Conservation (phyloP, 257 asterid species). For the Nyctanthes arbortristis region DNA sequence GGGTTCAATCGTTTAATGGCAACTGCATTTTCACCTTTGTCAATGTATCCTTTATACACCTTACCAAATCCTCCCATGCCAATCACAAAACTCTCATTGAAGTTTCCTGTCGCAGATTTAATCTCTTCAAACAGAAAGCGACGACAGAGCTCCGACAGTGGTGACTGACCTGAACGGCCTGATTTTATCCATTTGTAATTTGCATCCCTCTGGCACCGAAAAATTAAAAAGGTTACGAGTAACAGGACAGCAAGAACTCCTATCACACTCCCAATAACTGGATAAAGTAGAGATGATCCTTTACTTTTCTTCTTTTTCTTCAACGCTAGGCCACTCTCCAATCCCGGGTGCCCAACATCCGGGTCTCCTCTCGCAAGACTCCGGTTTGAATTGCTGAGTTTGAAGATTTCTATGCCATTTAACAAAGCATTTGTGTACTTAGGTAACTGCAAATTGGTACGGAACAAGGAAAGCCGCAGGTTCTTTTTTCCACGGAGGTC, state of each 20-base stretch:
- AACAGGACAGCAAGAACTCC: slow-evolving; percentile 28
- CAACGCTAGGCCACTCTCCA: too few relatives aligned
- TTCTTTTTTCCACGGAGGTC: slow-evolving; percentile 24
- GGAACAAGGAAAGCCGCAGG: slow-evolving; percentile 34
- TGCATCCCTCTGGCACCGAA: slow-evolving; percentile 42
- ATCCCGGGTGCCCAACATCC: background rate
- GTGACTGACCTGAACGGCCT: slow-evolving; percentile 25
- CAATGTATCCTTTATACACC: too few relatives aligned
- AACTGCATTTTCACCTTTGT: slow-evolving; percentile 44
- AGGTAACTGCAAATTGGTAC: background rate
- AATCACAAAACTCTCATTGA: too few relatives aligned
- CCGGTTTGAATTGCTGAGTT: slow-evolving; percentile 29
- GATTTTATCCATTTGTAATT: slow-evolving; percentile 27
- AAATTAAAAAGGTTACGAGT: slow-evolving; percentile 26
- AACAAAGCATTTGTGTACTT: slow-evolving; percentile 27
- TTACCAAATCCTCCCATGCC: too few relatives aligned
- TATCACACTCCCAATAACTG: slow-evolving; percentile 27
- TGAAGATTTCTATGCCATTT: slow-evolving; percentile 66
- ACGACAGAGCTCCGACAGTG: slow-evolving; percentile 40
- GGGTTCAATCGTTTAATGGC: slow-evolving; percentile 55
- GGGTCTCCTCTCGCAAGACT: slow-evolving; percentile 54
- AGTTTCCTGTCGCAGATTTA: too few relatives aligned
- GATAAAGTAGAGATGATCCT: background rate
- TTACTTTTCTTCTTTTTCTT: background rate
- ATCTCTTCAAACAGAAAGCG: too few relatives aligned